Conservation (phyloP, 2,329 filamentous ascomycete species). For the Sarocladium strictum region DNA sequence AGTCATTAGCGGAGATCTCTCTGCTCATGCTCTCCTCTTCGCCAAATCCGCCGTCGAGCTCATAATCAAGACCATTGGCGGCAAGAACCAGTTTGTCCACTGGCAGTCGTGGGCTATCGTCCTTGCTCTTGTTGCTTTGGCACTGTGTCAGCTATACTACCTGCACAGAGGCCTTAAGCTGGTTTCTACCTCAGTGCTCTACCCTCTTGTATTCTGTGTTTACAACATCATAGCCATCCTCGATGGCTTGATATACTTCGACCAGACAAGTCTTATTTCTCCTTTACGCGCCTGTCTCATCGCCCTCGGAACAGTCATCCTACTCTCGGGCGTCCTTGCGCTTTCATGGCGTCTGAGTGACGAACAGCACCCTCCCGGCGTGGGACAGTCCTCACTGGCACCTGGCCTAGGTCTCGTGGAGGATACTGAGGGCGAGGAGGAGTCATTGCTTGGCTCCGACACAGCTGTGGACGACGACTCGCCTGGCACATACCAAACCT, state of each 20-base stretch:
- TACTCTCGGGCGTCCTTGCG: constrained; percentile 82
- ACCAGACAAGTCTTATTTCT: constrained; percentile 75
- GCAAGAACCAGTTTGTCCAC: constrained; percentile 86
- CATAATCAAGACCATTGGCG: constrained; percentile 77
- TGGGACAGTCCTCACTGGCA: constrained; percentile 63
- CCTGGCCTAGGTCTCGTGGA: constrained; percentile 80
- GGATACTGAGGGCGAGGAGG: constrained; percentile 57
- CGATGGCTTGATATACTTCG: constrained; percentile 95
- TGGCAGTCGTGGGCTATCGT: constrained; percentile 96
- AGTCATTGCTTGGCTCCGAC: constrained; percentile 45
- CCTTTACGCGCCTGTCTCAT: constrained; percentile 74
- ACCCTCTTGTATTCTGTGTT: constrained; percentile 95
- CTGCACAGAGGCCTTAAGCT: constrained; percentile 90
- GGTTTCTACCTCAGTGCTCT: constrained; percentile 90
- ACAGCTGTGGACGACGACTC: constrained; percentile 36
- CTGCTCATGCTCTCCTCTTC: constrained; percentile 85
- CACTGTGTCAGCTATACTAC: constrained; percentile 89
- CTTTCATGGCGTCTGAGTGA: constrained; percentile 91
- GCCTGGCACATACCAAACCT: constrained; percentile 41
- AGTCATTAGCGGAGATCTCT: constrained; percentile 84
- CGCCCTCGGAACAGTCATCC: constrained; percentile 75
- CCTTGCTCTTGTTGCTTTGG: constrained; percentile 70
- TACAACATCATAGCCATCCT: constrained; percentile 99
- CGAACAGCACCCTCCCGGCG: constrained; percentile 56
- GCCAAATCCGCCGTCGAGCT: constrained; percentile 97